Conservation (phyloP, 768 basidiomycete genomes). For the Boletus pseudopeckii region DNA sequence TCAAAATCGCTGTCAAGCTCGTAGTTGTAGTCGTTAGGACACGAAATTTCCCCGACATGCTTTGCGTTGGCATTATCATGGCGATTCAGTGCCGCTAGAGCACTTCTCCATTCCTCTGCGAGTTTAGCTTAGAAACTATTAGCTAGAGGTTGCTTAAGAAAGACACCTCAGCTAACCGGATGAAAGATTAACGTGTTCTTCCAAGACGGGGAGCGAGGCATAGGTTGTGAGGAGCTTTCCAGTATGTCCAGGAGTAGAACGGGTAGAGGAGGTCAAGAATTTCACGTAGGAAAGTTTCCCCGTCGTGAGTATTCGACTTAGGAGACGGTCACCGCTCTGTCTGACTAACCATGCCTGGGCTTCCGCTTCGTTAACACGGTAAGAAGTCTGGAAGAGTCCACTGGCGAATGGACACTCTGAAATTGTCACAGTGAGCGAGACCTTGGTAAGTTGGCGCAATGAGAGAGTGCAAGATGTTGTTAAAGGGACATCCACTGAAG, state of each 20-base stretch:
- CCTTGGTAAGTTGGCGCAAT: not conserved
- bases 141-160: not conserved
- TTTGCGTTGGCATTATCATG: not conserved
- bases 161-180: constrained; percentile 4
- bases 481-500: not conserved
- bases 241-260: not conserved
- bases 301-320: constrained; percentile 14
- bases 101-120: constrained; percentile 5
- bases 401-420: constrained; percentile 11
- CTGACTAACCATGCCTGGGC: constrained; percentile 1
- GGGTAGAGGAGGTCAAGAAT: constrained; percentile 12
- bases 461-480: not conserved
- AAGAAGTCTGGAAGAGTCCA: constrained; percentile 12
- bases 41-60: constrained; percentile 1
- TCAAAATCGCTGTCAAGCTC: constrained; percentile 27
- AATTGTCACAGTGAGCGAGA: constrained; percentile 13
- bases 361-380: not conserved
- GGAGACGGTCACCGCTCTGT: constrained; percentile 2
- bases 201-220: constrained; percentile 15
- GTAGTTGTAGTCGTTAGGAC: constrained; percentile 14
- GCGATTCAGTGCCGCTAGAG: not conserved
- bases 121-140: constrained; percentile 10
- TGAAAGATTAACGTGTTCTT: constrained; percentile 3
- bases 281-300: constrained; percentile 20
- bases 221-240: constrained; percentile 4